phyloP scores from a whole-genome alignment of 495 filamentous ascomycete genomes.

The Collariella sp. region DNA sequence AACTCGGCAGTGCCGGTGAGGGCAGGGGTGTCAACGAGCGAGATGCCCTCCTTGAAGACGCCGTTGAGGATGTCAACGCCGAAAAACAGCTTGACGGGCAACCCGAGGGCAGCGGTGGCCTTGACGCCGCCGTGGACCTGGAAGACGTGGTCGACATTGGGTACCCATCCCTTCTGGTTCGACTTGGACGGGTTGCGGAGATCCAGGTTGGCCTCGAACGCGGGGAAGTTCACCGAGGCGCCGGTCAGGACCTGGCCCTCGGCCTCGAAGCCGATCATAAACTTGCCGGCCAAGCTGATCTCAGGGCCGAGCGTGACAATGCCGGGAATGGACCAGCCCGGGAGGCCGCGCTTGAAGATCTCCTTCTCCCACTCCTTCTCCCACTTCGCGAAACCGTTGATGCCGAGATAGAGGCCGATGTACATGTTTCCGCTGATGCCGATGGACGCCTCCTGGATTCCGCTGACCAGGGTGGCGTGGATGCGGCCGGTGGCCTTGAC shows the following conservation, averaged over 20 bases:
- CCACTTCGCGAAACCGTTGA: slow-evolving; percentile 13
- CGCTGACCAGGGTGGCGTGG: slow-evolving; percentile 1
- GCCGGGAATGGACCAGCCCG: slow-evolving; percentile 11
- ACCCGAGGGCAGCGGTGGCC: slow-evolving; percentile 10
- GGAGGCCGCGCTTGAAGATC: slow-evolving; percentile 5
- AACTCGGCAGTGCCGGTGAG: slow-evolving; percentile 3
- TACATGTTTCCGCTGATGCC: slow-evolving; percentile 11
- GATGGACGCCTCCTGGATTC: slow-evolving; percentile 6
- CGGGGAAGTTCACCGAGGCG: slow-evolving; percentile 6
- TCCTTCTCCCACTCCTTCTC: not conserved
- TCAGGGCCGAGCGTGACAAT: slow-evolving; percentile 10
- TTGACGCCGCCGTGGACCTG: slow-evolving; percentile 6
- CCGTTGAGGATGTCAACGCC: slow-evolving; percentile 11
- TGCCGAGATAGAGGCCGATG: slow-evolving; percentile 11
- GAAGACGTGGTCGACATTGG: slow-evolving; percentile 7
- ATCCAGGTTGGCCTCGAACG: slow-evolving; percentile 1
- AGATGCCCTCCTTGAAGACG: slow-evolving; percentile 3
- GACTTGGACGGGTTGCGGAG: slow-evolving; percentile 4
- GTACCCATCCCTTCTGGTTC: slow-evolving; percentile 3
- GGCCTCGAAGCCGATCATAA: not conserved
- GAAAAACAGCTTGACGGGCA: slow-evolving; percentile 7
- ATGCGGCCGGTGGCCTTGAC: not conserved
- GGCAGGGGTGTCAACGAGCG: slow-evolving; percentile 6
- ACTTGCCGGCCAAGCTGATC: slow-evolving; percentile 1
- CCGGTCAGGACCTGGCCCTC: slow-evolving; percentile 9